phyloP scores from a whole-genome alignment of 2,329 filamentous ascomycete genomes.

The Geoglossum cookeanum region DNA sequence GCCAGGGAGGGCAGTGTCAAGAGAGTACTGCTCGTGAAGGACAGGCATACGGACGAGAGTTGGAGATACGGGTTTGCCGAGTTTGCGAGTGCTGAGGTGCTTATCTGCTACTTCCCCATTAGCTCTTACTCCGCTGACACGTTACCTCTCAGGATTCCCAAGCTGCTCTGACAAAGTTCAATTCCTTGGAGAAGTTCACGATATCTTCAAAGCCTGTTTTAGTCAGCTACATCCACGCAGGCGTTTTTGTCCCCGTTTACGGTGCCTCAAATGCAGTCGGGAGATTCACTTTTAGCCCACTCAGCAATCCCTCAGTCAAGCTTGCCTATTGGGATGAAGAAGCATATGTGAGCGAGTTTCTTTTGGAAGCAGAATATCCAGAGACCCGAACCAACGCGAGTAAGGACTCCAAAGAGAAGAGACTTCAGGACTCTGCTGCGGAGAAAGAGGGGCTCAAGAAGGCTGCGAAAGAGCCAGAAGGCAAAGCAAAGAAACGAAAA shows the following conservation, averaged over 20 bases:
- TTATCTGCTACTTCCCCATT: not conserved
- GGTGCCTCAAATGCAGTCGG: constrained; percentile 38
- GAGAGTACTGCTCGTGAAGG: constrained; percentile 58
- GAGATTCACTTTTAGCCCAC: constrained; percentile 47
- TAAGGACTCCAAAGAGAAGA: constrained; percentile 5
- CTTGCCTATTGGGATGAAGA: constrained; percentile 62
- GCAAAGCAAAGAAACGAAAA: constrained; percentile 27
- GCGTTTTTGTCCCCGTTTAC: constrained; percentile 61
- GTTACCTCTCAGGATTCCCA: constrained; percentile 37
- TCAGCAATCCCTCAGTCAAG: constrained; percentile 46
- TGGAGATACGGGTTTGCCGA: constrained; percentile 74
- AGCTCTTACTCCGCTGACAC: not conserved
- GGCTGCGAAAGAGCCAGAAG: constrained; percentile 20
- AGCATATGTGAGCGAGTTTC: constrained; percentile 47
- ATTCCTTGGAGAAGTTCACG: constrained; percentile 54
- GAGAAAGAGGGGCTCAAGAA: constrained; percentile 14
- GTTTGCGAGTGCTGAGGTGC: constrained; percentile 48
- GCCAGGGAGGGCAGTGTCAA: constrained; percentile 57
- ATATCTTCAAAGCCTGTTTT: constrained; percentile 55
- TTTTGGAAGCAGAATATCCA: constrained; percentile 34
- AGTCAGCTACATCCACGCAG: constrained; percentile 62
- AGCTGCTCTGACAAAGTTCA: constrained; percentile 52
- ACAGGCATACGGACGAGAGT: constrained; percentile 49
- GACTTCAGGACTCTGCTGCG: constrained; percentile 7
- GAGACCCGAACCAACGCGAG: constrained; percentile 11